Percentiles rank a stretch among this genome's conserved stretches.
These are phyloP conservation scores for Puccinia polysora DNA, from an alignment of 1,284 basidiomycete species.

Conservation along the genomic window DNA sequence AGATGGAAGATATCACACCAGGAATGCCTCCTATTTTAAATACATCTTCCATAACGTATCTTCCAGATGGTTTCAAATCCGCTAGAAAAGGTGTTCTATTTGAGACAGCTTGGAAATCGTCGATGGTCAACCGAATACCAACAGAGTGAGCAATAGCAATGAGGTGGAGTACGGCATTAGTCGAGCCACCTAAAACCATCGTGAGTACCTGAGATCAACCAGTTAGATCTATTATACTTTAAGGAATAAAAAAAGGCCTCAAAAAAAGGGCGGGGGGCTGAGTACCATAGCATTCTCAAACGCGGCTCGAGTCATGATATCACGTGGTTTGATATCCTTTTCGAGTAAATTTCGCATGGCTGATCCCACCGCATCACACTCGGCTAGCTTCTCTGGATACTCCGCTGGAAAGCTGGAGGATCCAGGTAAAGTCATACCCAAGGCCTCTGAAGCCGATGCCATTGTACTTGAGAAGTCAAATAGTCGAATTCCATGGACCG, in stretches of 20 bases:
- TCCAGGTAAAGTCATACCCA: slow-evolving; percentile 93
- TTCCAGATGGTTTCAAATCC: slow-evolving; percentile 82
- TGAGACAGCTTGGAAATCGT: slow-evolving; percentile 79
- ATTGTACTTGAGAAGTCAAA: slow-evolving; percentile 88
- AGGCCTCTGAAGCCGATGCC: slow-evolving; percentile 82
- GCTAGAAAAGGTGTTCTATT: slow-evolving; percentile 80
- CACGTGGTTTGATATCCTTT: slow-evolving; percentile 77
- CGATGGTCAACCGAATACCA: slow-evolving; percentile 72
- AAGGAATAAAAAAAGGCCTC: slow-evolving; percentile 45
- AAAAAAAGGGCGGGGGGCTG: slow-evolving; percentile 55
- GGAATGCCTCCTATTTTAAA: slow-evolving; percentile 82
- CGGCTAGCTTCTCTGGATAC: slow-evolving; percentile 66
- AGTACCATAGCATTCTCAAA: slow-evolving; percentile 49
- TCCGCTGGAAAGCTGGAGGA: slow-evolving; percentile 73
- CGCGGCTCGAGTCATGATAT: slow-evolving; percentile 54
- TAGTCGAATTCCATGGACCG: slow-evolving; percentile 48
- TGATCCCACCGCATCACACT: slow-evolving; percentile 75
- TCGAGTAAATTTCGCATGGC: slow-evolving; percentile 77
- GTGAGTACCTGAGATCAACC: slow-evolving; percentile 57
- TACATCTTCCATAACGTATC: slow-evolving; percentile 84
- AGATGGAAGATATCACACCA: not conserved
- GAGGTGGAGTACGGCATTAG: slow-evolving; percentile 84
- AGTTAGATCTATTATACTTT: slow-evolving; percentile 47
- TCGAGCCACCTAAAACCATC: slow-evolving; percentile 90
- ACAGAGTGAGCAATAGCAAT: slow-evolving; percentile 85